Evolutionary conservation across 441 rosid species (phyloP).

Genomic region (Corymbia citriodora): DNA sequence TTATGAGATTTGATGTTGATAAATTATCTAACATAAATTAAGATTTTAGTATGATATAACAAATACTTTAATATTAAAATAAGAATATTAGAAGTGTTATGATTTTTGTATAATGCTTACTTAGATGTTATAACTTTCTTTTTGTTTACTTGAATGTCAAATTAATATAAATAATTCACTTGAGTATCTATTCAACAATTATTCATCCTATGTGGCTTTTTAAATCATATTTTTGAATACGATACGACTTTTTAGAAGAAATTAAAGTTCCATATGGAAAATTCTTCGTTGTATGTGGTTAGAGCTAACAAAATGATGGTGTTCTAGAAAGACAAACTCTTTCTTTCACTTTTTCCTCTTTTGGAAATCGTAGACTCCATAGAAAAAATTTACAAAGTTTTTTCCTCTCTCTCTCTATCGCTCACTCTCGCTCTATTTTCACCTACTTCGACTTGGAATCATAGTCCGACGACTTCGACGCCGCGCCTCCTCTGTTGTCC

Average conservation of each 20-base stretch:
- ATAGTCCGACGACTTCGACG: too few relatives aligned
- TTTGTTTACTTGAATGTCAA: background rate
- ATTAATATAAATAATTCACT: too few relatives aligned
- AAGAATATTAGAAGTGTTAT: too few relatives aligned
- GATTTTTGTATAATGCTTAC: too few relatives aligned
- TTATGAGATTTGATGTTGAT: background rate
- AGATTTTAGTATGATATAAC: background rate
- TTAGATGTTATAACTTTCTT: too few relatives aligned
- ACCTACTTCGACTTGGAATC: too few relatives aligned
- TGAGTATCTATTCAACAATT: too few relatives aligned
- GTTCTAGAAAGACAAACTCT: background rate
- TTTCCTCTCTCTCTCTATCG: too few relatives aligned
- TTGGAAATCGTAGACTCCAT: background rate
- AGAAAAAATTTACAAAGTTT: too few relatives aligned
- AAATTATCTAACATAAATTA: background rate
- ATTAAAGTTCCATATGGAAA: background rate
- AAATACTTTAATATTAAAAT: background rate
- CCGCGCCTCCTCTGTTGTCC: background rate
- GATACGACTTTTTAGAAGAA: background rate
- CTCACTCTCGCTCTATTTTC: too few relatives aligned
- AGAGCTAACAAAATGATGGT: background rate
- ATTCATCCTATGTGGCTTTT: accelerated
- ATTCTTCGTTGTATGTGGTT: background rate
- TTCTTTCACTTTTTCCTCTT: background rate
- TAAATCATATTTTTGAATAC: background rate